Percentiles rank a stretch among this genome's conserved stretches.
Evolutionary conservation across 768 basidiomycete genomes (phyloP).

Genomic region (Leccinum disarticulatum): DNA sequence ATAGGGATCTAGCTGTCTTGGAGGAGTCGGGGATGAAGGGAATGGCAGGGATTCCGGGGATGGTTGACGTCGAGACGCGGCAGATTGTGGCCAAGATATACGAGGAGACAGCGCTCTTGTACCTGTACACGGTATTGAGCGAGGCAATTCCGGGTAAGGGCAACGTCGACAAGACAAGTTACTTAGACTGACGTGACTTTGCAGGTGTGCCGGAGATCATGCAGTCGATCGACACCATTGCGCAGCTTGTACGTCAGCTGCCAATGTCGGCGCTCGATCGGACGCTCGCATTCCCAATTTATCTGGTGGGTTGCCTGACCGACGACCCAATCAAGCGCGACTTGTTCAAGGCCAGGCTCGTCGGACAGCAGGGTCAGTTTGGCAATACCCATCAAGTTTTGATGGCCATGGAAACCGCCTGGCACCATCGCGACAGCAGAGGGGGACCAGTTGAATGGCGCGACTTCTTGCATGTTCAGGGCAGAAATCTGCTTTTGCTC

Average conservation of each 20-base stretch:
- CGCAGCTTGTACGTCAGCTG: constrained; percentile 53
- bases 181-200: constrained; percentile 6
- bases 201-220: constrained; percentile 73
- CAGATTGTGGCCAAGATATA: constrained; percentile 54
- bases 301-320: constrained; percentile 71
- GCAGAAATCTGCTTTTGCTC: constrained; percentile 29
- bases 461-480: constrained; percentile 43
- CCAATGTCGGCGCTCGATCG: constrained; percentile 63
- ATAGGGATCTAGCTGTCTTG: constrained; percentile 37
- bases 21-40: constrained; percentile 23
- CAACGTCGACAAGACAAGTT: constrained; percentile 1
- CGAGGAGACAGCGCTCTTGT: constrained; percentile 63
- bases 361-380: constrained; percentile 52
- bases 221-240: constrained; percentile 52
- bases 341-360: constrained; percentile 57
- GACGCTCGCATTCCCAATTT: constrained; percentile 69
- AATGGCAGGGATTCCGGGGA: constrained; percentile 29
- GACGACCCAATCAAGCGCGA: constrained; percentile 60
- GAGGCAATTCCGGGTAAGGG: constrained; percentile 66
- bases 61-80: constrained; percentile 43
- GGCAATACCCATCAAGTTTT: constrained; percentile 60
- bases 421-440: constrained; percentile 63
- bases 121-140: constrained; percentile 69
- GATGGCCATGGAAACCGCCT: constrained; percentile 64
- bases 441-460: constrained; percentile 59